Conservation (phyloP, 2,329 filamentous ascomycete species). For the Pseudopithomyces chartarum region DNA sequence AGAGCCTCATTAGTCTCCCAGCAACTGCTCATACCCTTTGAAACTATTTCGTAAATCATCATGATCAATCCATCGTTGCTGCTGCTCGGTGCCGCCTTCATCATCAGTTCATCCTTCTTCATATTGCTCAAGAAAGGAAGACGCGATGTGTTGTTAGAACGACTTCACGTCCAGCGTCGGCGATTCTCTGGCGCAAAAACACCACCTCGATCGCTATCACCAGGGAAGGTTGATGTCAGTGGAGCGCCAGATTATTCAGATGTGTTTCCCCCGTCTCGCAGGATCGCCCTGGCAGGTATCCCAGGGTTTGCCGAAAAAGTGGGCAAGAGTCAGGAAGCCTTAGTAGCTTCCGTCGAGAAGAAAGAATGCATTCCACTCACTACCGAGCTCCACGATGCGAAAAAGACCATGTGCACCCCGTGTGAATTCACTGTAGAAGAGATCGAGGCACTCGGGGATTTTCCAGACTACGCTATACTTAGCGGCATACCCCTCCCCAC, state of each 20-base stretch:
- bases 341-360: conserved; percentile 26
- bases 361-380: conserved; percentile 31
- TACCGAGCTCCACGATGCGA: conserved; percentile 31
- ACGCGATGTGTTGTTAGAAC: conserved; percentile 47
- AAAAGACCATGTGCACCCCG: conserved; percentile 57
- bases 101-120: conserved; percentile 29
- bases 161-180: conserved; percentile 47
- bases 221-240: conserved; percentile 48
- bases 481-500: conserved; percentile 74
- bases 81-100: conserved; percentile 38
- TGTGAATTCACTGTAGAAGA: conserved; percentile 74
- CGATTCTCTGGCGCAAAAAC: conserved; percentile 56
- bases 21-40: background rate
- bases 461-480: conserved; percentile 77
- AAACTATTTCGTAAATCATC: conserved; percentile 3
- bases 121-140: conserved; percentile 41
- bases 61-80: conserved; percentile 29
- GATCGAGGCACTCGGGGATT: conserved; percentile 72
- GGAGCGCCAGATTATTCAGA: conserved; percentile 49
- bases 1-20: background rate
- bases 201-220: conserved; percentile 59
- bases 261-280: conserved; percentile 59
- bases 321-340: conserved; percentile 27
- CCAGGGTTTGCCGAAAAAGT: conserved; percentile 28
- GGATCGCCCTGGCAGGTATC: conserved; percentile 51